Conservation (phyloP, 805 yeast species). For the Torulaspora quercuum region DNA sequence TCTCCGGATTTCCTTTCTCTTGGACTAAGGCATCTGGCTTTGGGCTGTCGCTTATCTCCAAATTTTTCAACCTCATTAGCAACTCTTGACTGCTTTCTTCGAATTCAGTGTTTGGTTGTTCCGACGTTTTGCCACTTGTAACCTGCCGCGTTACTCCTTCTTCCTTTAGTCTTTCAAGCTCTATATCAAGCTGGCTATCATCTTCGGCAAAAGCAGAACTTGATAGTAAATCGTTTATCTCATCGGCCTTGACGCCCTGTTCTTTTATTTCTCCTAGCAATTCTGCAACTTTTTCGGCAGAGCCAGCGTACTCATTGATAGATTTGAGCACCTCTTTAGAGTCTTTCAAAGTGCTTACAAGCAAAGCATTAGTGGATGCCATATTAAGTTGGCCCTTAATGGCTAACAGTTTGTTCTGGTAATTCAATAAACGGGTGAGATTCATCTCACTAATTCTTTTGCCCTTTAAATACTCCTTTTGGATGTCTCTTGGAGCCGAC, state of each 20-base stretch:
- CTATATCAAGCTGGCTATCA: slow-evolving; percentile 40
- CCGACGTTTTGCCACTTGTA: slow-evolving; percentile 8
- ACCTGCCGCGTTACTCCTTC: slow-evolving; percentile 18
- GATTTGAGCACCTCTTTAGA: slow-evolving; percentile 38
- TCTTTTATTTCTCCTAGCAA: slow-evolving; percentile 42
- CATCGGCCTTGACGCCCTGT: slow-evolving; percentile 38
- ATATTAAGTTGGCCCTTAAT: slow-evolving; percentile 43
- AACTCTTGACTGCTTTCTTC: slow-evolving; percentile 19
- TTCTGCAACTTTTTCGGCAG: slow-evolving; percentile 42
- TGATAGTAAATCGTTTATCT: slow-evolving; percentile 35
- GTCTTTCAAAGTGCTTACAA: slow-evolving; percentile 39
- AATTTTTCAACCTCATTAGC: slow-evolving; percentile 23
- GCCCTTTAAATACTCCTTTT: slow-evolving; percentile 36
- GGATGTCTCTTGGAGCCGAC: slow-evolving; percentile 28
- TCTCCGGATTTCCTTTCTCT: not conserved
- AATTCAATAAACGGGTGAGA: slow-evolving; percentile 33
- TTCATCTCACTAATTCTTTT: slow-evolving; percentile 38
- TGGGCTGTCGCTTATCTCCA: slow-evolving; percentile 20
- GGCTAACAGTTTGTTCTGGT: slow-evolving; percentile 39
- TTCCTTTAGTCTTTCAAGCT: slow-evolving; percentile 37
- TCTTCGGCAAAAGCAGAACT: slow-evolving; percentile 26
- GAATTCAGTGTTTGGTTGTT: not conserved
- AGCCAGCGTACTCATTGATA: slow-evolving; percentile 43
- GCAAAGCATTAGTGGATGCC: slow-evolving; percentile 41
- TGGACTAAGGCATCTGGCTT: slow-evolving; percentile 5